These are phyloP conservation scores for Poa pratensis DNA, from an alignment of 176 grass and related monocot genomes.

Conservation along the genomic window DNA sequence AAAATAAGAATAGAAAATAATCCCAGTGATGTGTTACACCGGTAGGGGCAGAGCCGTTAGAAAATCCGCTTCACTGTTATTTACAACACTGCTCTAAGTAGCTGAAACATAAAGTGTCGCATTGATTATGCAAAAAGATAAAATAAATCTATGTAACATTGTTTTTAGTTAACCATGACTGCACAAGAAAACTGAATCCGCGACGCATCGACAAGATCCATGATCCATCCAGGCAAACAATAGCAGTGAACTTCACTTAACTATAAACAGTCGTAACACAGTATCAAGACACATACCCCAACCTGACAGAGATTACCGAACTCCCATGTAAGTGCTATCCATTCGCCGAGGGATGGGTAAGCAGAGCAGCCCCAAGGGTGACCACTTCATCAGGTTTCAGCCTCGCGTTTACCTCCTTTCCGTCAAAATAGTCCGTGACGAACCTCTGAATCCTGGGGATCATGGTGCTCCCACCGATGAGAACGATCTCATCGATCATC, in stretches of 20 bases:
- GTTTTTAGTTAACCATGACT: not conserved
- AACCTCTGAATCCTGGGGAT: slow-evolving; percentile 26
- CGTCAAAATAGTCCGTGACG: slow-evolving; percentile 5
- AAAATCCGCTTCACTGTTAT: not conserved
- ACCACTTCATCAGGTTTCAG: slow-evolving; percentile 3
- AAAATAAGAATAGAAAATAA: too few relatives aligned
- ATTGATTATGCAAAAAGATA: not conserved
- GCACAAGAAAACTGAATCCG: not conserved
- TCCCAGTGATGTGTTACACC: too few relatives aligned
- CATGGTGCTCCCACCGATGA: slow-evolving; percentile 30
- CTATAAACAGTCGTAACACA: not conserved
- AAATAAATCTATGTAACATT: not conserved
- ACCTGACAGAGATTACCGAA: not conserved
- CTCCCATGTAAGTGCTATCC: not conserved
- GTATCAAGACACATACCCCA: not conserved
- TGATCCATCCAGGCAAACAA: not conserved
- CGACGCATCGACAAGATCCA: not conserved
- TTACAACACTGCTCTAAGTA: not conserved
- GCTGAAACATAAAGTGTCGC: not conserved
- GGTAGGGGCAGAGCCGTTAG: too few relatives aligned
- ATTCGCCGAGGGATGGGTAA: not conserved
- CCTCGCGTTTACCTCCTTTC: not conserved
- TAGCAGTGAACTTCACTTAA: not conserved
- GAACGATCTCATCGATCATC: slow-evolving; percentile 20
- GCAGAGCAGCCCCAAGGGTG: not conserved